A percentile compares a stretch with the other conserved stretches of the same genome.
Conservation (phyloP, 192 early-diverging fungal genomes). For the Coemansia reversa region DNA sequence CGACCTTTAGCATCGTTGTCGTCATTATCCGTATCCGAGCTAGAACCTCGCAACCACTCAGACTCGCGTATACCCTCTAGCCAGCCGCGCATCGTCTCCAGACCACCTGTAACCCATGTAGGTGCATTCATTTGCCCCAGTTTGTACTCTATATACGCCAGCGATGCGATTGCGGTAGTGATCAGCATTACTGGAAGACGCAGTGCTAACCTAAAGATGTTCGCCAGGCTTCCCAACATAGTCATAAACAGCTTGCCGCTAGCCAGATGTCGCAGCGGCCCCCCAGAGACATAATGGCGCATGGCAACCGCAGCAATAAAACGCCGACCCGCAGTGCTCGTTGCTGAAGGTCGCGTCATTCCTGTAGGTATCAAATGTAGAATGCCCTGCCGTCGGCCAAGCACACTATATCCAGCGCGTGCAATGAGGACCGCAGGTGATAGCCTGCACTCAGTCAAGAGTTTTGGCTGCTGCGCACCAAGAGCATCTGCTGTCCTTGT, state of each 20-base stretch:
- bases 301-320: conserved; percentile 42
- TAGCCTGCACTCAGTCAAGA: not conserved
- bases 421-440: conserved; percentile 5
- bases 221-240: conserved; percentile 28
- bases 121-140: conserved; percentile 49
- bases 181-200: conserved; percentile 48
- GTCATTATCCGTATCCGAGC: conserved; percentile 6
- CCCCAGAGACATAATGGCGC: conserved; percentile 47
- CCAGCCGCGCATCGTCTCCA: conserved; percentile 48
- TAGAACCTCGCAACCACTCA: conserved; percentile 31
- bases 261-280: conserved; percentile 26
- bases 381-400: not conserved
- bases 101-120: conserved; percentile 39
- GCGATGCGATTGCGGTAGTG: conserved; percentile 43
- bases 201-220: conserved; percentile 20
- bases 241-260: conserved; percentile 27
- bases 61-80: conserved; percentile 36
- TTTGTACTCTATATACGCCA: conserved; percentile 53
- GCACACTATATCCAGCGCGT: conserved; percentile 9
- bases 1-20: not conserved
- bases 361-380: not conserved
- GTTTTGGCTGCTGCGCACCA: not conserved
- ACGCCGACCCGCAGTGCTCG: conserved; percentile 21
- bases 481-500: not conserved
- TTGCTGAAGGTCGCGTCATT: conserved; percentile 15